A percentile compares a stretch with the other conserved stretches of the same genome.
These are phyloP conservation scores for Echinosophora koreensis DNA, from an alignment of 306 rosid species.

Conservation along the genomic window DNA sequence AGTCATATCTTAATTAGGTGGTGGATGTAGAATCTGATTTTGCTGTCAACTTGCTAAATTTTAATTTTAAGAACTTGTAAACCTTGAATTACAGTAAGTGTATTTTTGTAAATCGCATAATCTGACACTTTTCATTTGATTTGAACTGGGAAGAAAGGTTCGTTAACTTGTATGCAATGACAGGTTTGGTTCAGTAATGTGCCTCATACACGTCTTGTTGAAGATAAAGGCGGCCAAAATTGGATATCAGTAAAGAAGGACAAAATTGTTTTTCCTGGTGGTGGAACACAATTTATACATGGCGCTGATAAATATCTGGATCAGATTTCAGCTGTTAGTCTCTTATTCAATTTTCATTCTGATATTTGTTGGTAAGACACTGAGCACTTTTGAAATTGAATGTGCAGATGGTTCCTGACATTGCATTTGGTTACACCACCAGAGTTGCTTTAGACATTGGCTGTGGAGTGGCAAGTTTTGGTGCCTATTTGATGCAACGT, in stretches of 20 bases:
- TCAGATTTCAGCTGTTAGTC: constrained; percentile 76
- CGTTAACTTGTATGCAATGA: constrained; percentile 40
- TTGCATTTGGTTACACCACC: constrained; percentile 72
- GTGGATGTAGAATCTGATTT: constrained; percentile 11
- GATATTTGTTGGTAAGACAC: constrained; percentile 31
- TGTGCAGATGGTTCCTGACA: constrained; percentile 84
- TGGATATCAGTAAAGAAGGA: constrained; percentile 73
- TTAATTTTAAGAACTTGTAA: neutral
- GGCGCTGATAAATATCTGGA: constrained; percentile 81
- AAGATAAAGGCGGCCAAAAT: constrained; percentile 88
- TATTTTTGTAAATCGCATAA: neutral
- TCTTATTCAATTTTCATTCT: neutral
- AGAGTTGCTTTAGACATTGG: constrained; percentile 86
- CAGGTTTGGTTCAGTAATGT: constrained; percentile 94
- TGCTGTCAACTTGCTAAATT: constrained; percentile 30
- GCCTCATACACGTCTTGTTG: constrained; percentile 83
- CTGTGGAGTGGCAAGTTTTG: constrained; percentile 93
- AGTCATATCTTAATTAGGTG: neutral
- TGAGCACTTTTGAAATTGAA: constrained; percentile 38
- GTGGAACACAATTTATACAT: constrained; percentile 84
- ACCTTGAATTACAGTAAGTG: neutral
- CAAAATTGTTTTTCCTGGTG: constrained; percentile 81
- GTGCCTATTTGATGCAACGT: constrained; percentile 80
- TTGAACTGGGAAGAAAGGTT: constrained; percentile 20
- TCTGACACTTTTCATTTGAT: constrained; percentile 25